Evolutionary conservation across 148 eudicot genomes (phyloP).

Genomic region (Polygonum aviculare): DNA sequence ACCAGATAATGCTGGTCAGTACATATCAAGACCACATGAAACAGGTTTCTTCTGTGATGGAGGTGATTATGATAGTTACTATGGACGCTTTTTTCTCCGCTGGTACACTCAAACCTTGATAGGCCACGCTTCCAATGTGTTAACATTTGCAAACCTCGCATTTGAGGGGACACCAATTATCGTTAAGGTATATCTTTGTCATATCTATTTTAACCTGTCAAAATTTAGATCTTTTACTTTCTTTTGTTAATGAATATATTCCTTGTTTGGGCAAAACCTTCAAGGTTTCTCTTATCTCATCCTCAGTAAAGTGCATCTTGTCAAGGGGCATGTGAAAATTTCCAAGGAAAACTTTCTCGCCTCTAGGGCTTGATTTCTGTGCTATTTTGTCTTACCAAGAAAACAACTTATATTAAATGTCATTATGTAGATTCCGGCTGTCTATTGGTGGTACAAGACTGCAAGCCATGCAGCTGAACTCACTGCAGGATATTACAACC

Average conservation of each 20-base stretch:
- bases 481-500: slow-evolving; percentile 58
- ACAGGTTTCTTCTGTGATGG: slow-evolving; percentile 58
- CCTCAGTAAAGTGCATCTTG: neutral
- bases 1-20: slow-evolving; percentile 69
- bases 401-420: neutral
- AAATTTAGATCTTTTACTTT: neutral
- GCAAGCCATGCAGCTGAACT: slow-evolving; percentile 73
- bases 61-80: slow-evolving; percentile 65
- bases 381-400: neutral
- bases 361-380: neutral
- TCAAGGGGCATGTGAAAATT: neutral
- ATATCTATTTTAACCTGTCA: neutral
- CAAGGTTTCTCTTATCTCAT: neutral
- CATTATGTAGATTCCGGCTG: slow-evolving; percentile 44
- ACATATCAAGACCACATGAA: slow-evolving; percentile 52
- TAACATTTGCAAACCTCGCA: slow-evolving; percentile 50
- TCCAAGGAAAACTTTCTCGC: neutral
- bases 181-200: slow-evolving; percentile 43
- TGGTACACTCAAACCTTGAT: slow-evolving; percentile 54
- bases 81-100: slow-evolving; percentile 61
- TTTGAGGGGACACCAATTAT: slow-evolving; percentile 45
- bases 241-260: neutral
- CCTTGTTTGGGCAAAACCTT: neutral
- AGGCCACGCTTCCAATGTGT: slow-evolving; percentile 55
- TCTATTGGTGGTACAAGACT: slow-evolving; percentile 70